Evolutionary conservation across 108 stramenopile species (phyloP).

Genomic region (Fistulifera pelliculosa): DNA sequence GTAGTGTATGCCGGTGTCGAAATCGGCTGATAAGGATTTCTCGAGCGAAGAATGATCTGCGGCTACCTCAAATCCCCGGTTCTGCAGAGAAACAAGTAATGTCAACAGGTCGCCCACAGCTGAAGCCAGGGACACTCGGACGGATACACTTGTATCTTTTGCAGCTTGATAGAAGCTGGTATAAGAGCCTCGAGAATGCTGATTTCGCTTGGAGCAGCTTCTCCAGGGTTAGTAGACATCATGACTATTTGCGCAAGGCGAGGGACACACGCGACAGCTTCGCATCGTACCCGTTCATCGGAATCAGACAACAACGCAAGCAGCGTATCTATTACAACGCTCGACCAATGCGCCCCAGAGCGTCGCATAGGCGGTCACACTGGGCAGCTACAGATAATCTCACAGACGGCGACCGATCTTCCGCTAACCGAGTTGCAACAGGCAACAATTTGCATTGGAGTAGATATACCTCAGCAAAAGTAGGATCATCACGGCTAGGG

Average conservation of each 20-base stretch:
- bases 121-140: conserved; percentile 71
- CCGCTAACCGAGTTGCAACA: conserved; percentile 79
- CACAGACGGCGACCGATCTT: conserved; percentile 74
- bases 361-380: conserved; percentile 75
- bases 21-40: not conserved
- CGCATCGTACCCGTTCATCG: conserved; percentile 75
- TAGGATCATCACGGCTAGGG: conserved; percentile 70
- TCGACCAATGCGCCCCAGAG: conserved; percentile 84
- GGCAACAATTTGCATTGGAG: conserved; percentile 85
- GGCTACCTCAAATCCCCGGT: conserved; percentile 17
- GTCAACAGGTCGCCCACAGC: conserved; percentile 78
- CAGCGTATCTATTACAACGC: conserved; percentile 82
- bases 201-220: conserved; percentile 36
- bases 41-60: conserved; percentile 14
- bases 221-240: conserved; percentile 31
- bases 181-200: conserved; percentile 69
- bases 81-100: conserved; percentile 64
- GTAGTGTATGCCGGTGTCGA: conserved; percentile 28
- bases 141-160: conserved; percentile 58
- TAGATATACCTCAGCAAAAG: conserved; percentile 82
- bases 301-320: conserved; percentile 67
- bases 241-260: conserved; percentile 61
- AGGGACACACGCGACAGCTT: conserved; percentile 80
- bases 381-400: conserved; percentile 82
- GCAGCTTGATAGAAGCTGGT: conserved; percentile 70